Percentiles rank a stretch among this genome's conserved stretches.
These are phyloP conservation scores for Scheffersomyces titani DNA, from an alignment of 1,139 yeast species.

Conservation along the genomic window DNA sequence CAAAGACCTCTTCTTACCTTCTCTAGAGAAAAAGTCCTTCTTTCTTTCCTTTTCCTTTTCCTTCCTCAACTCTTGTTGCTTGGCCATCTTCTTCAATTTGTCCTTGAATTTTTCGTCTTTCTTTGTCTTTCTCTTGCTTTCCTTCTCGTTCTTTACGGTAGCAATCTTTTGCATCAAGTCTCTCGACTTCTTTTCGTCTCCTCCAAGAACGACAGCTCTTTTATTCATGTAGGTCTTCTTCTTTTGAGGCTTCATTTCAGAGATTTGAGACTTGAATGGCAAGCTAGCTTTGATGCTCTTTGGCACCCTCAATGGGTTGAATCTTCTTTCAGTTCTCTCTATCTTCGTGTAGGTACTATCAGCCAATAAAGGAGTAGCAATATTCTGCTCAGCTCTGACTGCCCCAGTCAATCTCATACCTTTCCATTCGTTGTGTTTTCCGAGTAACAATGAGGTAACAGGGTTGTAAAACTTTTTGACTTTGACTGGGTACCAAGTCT, in stretches of 20 bases:
- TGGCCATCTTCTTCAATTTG: conserved; percentile 71
- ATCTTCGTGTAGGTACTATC: conserved; percentile 76
- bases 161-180: conserved; percentile 85
- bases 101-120: conserved; percentile 77
- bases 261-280: conserved; percentile 91
- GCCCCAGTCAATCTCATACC: conserved; percentile 97
- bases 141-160: conserved; percentile 85
- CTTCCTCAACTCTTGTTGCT: conserved; percentile 65
- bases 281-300: conserved; percentile 70
- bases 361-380: conserved; percentile 66
- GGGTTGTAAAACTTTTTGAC: conserved; percentile 94
- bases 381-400: conserved; percentile 74
- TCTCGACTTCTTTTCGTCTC: conserved; percentile 92
- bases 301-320: conserved; percentile 87
- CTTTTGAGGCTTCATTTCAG: conserved; percentile 84
- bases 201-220: conserved; percentile 91
- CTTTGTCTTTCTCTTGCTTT: conserved; percentile 71
- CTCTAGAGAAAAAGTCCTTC: conserved; percentile 78
- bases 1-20: conserved; percentile 66
- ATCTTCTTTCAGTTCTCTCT: conserved; percentile 83
- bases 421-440: conserved; percentile 82
- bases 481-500: conserved; percentile 96
- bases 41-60: conserved; percentile 84
- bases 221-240: conserved; percentile 82
- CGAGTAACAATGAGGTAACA: conserved; percentile 81